Evolutionary conservation across 2,329 filamentous ascomycete genomes (phyloP).

Genomic region (Talaromyces sp.): DNA sequence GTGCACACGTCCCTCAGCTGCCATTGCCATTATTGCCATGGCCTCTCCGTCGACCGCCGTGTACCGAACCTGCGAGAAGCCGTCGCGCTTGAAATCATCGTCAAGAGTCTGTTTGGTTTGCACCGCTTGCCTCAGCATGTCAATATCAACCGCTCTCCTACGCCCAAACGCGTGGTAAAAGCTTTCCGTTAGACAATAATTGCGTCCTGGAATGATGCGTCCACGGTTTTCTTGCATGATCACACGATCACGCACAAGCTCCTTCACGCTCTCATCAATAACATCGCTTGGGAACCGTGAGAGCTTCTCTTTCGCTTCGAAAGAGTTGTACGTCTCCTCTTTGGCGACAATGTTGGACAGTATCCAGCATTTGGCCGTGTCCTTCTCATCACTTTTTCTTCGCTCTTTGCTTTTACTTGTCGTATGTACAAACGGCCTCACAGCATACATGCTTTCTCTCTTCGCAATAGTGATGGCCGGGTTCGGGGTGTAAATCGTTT

Average conservation of each 20-base stretch:
- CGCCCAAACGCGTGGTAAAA: constrained; percentile 36
- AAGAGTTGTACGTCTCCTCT: constrained; percentile 34
- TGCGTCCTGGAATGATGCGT: constrained; percentile 35
- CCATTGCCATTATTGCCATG: constrained; percentile 38
- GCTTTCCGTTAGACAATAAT: constrained; percentile 38
- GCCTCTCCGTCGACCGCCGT: constrained; percentile 39
- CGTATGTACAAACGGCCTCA: constrained; percentile 12
- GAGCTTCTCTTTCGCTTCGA: constrained; percentile 30
- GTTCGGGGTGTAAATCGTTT: constrained; percentile 31
- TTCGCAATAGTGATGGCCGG: constrained; percentile 25
- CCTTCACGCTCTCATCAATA: constrained; percentile 34
- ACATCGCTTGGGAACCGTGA: constrained; percentile 25
- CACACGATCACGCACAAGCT: constrained; percentile 34
- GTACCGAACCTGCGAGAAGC: constrained; percentile 27
- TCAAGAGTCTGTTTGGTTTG: constrained; percentile 41
- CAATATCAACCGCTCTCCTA: constrained; percentile 32
- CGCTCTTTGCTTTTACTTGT: constrained; percentile 6
- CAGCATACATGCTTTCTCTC: constrained; percentile 19
- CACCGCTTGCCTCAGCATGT: constrained; percentile 34
- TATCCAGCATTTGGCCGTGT: constrained; percentile 42
- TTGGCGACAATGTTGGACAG: constrained; percentile 42
- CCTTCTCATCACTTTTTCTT: constrained; percentile 20
- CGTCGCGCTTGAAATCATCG: constrained; percentile 24
- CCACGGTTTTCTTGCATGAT: constrained; percentile 35
- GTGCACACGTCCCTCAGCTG: constrained; percentile 27